phyloP scores from a whole-genome alignment of 2,329 filamentous ascomycete genomes.

The Pseudogymnoascus sp. region DNA sequence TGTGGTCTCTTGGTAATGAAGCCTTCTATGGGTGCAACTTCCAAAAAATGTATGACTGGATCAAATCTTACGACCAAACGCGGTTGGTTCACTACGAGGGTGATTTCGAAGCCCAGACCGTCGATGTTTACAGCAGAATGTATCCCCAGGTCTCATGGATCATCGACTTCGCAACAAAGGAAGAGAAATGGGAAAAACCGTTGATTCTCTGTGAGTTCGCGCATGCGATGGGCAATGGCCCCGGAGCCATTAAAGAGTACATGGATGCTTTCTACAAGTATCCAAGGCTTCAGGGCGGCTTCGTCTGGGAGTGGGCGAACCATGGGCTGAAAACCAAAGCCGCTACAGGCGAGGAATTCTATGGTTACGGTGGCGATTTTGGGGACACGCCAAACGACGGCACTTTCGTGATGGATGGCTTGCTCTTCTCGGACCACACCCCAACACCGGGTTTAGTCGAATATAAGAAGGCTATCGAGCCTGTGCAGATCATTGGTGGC shows the following conservation, averaged over 20 bases:
- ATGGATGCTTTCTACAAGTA: constrained; percentile 47
- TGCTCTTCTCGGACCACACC: constrained; percentile 33
- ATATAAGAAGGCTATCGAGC: constrained; percentile 35
- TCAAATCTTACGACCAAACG: constrained; percentile 5
- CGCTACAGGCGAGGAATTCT: constrained; percentile 30
- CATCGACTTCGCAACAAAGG: constrained; percentile 8
- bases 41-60: constrained; percentile 38
- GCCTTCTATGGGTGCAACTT: constrained; percentile 47
- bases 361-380: constrained; percentile 39
- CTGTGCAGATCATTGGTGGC: constrained; percentile 27
- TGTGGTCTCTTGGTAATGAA: constrained; percentile 49
- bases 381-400: constrained; percentile 36
- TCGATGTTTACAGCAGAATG: constrained; percentile 12
- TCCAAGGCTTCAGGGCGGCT: constrained; percentile 45
- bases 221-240: constrained; percentile 64
- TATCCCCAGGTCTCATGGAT: constrained; percentile 4
- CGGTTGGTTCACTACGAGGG: constrained; percentile 12
- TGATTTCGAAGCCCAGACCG: not conserved
- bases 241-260: constrained; percentile 59
- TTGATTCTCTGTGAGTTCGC: constrained; percentile 48
- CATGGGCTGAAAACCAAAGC: constrained; percentile 33
- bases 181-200: constrained; percentile 35
- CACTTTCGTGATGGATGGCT: constrained; percentile 37
- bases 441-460: constrained; percentile 35
- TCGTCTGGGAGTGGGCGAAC: constrained; percentile 40